These are phyloP conservation scores for Pleurotus sapidus DNA, from an alignment of 768 basidiomycete species.

Conservation along the genomic window DNA sequence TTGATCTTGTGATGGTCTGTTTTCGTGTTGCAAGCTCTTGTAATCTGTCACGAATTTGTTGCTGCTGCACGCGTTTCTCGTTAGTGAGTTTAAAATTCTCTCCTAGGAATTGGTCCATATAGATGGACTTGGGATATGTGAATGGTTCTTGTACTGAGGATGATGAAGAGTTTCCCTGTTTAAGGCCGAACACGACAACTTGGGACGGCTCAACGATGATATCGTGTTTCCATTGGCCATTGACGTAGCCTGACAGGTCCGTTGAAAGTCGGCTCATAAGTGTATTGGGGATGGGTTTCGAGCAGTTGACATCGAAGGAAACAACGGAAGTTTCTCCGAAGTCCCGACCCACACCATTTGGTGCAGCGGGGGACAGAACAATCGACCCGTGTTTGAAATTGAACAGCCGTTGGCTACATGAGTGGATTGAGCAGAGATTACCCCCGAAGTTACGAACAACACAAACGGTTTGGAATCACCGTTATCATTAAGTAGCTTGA, in stretches of 20 bases:
- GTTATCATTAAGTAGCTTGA: slow-evolving; percentile 36
- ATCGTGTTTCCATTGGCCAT: slow-evolving; percentile 38
- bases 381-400: slow-evolving; percentile 49
- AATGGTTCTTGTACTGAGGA: slow-evolving; percentile 38
- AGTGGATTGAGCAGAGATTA: background rate
- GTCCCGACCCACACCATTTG: slow-evolving; percentile 4
- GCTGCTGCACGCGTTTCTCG: slow-evolving; percentile 31
- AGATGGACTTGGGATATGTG: slow-evolving; percentile 61
- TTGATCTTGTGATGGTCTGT: slow-evolving; percentile 44
- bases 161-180: slow-evolving; percentile 13
- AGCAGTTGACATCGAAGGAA: slow-evolving; percentile 43
- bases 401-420: slow-evolving; percentile 38
- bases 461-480: too few relatives aligned
- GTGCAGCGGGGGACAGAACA: background rate
- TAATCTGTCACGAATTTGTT: slow-evolving; percentile 45
- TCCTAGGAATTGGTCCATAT: slow-evolving; percentile 69
- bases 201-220: slow-evolving; percentile 65
- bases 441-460: too few relatives aligned
- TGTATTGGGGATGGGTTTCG: slow-evolving; percentile 42
- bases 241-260: slow-evolving; percentile 31
- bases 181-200: slow-evolving; percentile 43
- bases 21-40: slow-evolving; percentile 42
- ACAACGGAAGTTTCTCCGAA: slow-evolving; percentile 45
- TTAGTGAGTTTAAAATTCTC: slow-evolving; percentile 48
- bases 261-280: slow-evolving; percentile 55